Percentiles rank a stretch among this genome's conserved stretches.
These are phyloP conservation scores for Carallia brachiata DNA, from an alignment of 345 rosid species.

Conservation along the genomic window DNA sequence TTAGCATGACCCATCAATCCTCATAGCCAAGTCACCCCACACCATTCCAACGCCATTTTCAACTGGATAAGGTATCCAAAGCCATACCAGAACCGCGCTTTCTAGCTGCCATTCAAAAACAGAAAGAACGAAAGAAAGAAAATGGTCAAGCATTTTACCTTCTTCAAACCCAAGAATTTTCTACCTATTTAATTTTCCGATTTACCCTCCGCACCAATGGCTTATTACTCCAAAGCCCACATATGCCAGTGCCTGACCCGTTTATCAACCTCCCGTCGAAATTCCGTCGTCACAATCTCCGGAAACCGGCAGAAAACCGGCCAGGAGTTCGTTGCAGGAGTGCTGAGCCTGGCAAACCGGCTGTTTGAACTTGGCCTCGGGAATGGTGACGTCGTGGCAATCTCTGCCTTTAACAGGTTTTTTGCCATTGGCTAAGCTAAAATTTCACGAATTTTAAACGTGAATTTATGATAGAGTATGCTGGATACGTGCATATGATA, in stretches of 20 bases:
- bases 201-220: conserved; percentile 27
- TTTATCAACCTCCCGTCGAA: conserved; percentile 44
- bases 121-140: neutral
- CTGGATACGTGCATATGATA: too few species aligned
- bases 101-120: neutral
- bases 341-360: conserved; percentile 46
- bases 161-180: neutral
- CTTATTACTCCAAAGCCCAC: conserved; percentile 54
- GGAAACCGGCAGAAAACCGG: conserved; percentile 55
- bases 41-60: too few species aligned
- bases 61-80: neutral
- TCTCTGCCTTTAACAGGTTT: conserved; percentile 77
- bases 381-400: conserved; percentile 59
- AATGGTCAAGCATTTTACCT: too few species aligned
- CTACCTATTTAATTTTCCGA: neutral
- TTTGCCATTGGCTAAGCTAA: neutral
- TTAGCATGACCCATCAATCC: neutral
- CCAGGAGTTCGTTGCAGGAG: conserved; percentile 46
- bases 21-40: neutral
- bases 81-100: neutral
- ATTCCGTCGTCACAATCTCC: conserved; percentile 38
- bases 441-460: too few species aligned
- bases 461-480: too few species aligned
- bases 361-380: conserved; percentile 50
- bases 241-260: conserved; percentile 69